Conservation (phyloP, 352 stramenopile species). For the Globisporangium takayamanum region DNA sequence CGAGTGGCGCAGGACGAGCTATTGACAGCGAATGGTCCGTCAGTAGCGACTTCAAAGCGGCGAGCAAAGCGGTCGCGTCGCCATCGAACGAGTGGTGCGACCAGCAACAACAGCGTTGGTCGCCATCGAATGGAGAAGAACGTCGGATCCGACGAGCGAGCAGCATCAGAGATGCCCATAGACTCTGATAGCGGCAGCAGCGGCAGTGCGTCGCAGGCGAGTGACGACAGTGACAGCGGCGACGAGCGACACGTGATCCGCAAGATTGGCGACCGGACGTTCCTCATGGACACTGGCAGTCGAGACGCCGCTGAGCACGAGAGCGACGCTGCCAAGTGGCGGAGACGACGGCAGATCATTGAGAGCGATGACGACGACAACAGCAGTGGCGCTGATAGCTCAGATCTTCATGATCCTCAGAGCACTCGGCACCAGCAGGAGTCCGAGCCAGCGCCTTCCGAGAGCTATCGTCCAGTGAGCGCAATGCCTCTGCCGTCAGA, state of each 20-base stretch:
- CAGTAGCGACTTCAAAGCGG: neutral
- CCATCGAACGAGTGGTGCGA: neutral
- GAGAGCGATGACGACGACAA: conserved; percentile 26
- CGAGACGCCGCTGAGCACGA: neutral
- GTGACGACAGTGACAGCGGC: neutral
- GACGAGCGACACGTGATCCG: neutral
- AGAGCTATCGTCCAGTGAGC: conserved; percentile 1
- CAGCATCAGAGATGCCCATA: too few species aligned
- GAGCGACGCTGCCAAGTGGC: neutral
- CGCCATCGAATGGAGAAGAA: neutral
- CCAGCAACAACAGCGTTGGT: neutral
- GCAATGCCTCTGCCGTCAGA: neutral
- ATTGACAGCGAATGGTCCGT: neutral
- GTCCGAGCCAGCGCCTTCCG: neutral
- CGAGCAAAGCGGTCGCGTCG: neutral
- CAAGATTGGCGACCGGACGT: conserved; percentile 3
- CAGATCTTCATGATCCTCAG: neutral
- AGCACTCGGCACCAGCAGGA: neutral
- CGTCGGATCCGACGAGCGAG: too few species aligned
- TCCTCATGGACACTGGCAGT: conserved; percentile 4
- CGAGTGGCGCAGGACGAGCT: neutral
- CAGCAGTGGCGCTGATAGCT: conserved; percentile 3
- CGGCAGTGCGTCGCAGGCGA: neutral
- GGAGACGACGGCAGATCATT: conserved; percentile 9
- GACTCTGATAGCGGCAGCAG: neutral